phyloP scores from a whole-genome alignment of 768 basidiomycete species.

The Galerina sulciceps region DNA sequence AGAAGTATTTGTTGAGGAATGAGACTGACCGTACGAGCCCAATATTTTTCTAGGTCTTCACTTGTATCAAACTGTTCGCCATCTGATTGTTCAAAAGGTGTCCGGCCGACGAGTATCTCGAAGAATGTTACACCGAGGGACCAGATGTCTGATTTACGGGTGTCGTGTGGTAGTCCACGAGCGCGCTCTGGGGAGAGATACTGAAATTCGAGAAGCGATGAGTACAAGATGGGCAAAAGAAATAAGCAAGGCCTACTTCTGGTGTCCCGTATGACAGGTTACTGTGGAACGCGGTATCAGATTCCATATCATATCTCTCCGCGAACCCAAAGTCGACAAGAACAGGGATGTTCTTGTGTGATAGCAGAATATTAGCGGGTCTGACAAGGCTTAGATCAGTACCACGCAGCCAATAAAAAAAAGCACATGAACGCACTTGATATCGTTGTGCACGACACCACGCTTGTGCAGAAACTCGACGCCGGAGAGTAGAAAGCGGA shows the following conservation, averaged over 20 bases:
- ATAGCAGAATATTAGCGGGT: slow-evolving; percentile 92
- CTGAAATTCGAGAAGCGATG: slow-evolving; percentile 37
- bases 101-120: slow-evolving; percentile 90
- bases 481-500: slow-evolving; percentile 78
- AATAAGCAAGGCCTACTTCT: slow-evolving; percentile 54
- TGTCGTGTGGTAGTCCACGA: slow-evolving; percentile 87
- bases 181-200: slow-evolving; percentile 95
- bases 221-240: neutral
- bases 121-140: slow-evolving; percentile 91
- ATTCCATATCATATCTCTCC: slow-evolving; percentile 74
- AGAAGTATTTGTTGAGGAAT: neutral
- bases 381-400: slow-evolving; percentile 38
- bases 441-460: slow-evolving; percentile 91
- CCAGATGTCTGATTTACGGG: slow-evolving; percentile 89
- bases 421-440: slow-evolving; percentile 64
- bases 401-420: neutral
- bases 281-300: slow-evolving; percentile 74
- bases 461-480: slow-evolving; percentile 83
- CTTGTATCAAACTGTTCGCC: slow-evolving; percentile 78
- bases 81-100: slow-evolving; percentile 87
- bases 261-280: slow-evolving; percentile 91
- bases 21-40: slow-evolving; percentile 71
- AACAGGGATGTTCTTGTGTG: slow-evolving; percentile 76
- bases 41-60: slow-evolving; percentile 86
- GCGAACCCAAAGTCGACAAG: slow-evolving; percentile 98